Evolutionary conservation across 495 filamentous ascomycete species (phyloP).

Genomic region (Pyrenopolyporus hunteri): DNA sequence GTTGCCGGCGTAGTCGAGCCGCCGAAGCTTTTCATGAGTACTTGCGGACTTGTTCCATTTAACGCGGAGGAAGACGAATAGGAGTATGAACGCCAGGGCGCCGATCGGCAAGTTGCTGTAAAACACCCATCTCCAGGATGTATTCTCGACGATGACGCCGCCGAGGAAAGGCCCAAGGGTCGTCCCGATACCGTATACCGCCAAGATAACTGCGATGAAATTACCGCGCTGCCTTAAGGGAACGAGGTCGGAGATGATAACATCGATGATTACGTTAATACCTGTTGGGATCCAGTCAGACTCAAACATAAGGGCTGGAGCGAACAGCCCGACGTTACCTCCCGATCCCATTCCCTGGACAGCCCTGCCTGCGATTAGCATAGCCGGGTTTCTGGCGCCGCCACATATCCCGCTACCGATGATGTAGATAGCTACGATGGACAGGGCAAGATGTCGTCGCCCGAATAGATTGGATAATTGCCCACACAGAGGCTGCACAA

Average conservation of each 20-base stretch:
- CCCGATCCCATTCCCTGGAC: constrained; percentile 84
- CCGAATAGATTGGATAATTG: constrained; percentile 60
- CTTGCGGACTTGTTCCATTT: constrained; percentile 33
- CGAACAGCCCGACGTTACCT: constrained; percentile 53
- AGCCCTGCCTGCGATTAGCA: constrained; percentile 76
- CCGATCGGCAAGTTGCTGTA: constrained; percentile 46
- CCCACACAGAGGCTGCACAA: constrained; percentile 45
- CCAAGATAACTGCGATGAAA: constrained; percentile 63
- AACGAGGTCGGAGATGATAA: constrained; percentile 70
- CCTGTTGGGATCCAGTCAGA: background rate
- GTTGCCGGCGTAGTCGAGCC: constrained; percentile 44
- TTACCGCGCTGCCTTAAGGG: constrained; percentile 68
- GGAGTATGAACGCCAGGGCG: constrained; percentile 33
- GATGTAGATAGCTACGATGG: constrained; percentile 48
- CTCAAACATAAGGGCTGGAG: background rate
- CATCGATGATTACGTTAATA: constrained; percentile 46
- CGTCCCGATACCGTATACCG: constrained; percentile 75
- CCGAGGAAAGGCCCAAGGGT: constrained; percentile 77
- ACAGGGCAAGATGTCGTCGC: constrained; percentile 52
- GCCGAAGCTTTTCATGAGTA: constrained; percentile 17
- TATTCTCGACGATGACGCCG: constrained; percentile 68
- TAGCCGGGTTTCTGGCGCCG: constrained; percentile 45
- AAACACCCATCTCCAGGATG: constrained; percentile 42
- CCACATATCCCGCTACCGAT: constrained; percentile 54
- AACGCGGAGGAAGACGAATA: constrained; percentile 43